Evolutionary conservation across 176 grass and related monocot species (phyloP).

Genomic region (Cenchrus purpureus): DNA sequence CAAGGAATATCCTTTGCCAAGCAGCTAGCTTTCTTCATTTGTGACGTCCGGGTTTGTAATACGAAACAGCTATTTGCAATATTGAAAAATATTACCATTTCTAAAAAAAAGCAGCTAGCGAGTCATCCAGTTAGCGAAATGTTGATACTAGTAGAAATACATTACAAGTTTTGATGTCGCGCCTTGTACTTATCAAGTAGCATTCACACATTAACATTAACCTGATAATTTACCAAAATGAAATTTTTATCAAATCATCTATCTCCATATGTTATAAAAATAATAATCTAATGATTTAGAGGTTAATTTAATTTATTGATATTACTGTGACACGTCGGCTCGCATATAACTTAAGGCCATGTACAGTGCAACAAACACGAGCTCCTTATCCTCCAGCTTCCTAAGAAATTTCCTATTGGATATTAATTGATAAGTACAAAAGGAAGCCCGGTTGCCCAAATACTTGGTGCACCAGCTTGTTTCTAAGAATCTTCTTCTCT

Average conservation of each 20-base stretch:
- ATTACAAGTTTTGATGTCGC: too few species aligned
- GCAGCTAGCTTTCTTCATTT: too few species aligned
- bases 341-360: not conserved
- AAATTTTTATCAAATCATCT: not conserved
- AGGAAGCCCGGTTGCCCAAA: conserved; percentile 6
- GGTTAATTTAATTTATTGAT: not conserved
- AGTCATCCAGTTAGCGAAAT: too few species aligned
- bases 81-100: too few species aligned
- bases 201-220: not conserved
- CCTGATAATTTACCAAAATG: not conserved
- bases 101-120: too few species aligned
- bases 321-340: not conserved
- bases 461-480: conserved; percentile 13
- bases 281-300: not conserved
- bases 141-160: too few species aligned
- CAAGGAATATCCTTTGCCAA: too few species aligned
- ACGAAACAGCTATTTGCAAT: too few species aligned
- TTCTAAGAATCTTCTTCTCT: conserved; percentile 52
- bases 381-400: conserved; percentile 2
- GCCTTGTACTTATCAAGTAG: too few species aligned
- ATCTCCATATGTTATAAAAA: not conserved
- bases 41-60: too few species aligned
- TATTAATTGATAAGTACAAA: conserved; percentile 5
- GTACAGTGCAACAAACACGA: not conserved
- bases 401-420: conserved; percentile 24